Conservation (phyloP, 2,329 filamentous ascomycete genomes). For the Monilinia fructicola region DNA sequence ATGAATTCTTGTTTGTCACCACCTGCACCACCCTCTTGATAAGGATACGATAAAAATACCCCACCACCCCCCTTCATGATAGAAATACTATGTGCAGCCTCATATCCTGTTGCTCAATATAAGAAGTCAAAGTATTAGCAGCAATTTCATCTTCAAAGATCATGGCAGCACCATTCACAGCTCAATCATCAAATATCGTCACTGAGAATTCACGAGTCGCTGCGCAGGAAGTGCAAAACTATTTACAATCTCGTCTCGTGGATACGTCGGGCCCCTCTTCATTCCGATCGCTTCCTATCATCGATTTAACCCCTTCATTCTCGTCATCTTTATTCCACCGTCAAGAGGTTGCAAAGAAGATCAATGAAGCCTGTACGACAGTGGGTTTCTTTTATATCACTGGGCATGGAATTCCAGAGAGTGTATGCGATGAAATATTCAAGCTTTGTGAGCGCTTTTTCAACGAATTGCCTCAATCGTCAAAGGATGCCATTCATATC, state of each 20-base stretch:
- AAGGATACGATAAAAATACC: constrained; percentile 13
- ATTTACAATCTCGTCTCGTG: constrained; percentile 34
- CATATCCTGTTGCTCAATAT: neutral
- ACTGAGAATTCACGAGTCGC: constrained; percentile 23
- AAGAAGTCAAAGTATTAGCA: neutral
- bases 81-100: neutral
- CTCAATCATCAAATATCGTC: neutral
- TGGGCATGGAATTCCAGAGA: constrained; percentile 47
- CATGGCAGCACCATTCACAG: constrained; percentile 14
- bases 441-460: constrained; percentile 49
- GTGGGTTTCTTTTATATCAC: constrained; percentile 43
- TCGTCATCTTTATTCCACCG: constrained; percentile 33
- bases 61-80: neutral
- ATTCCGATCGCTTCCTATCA: constrained; percentile 37
- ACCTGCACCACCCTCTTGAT: neutral
- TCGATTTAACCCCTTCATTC: constrained; percentile 38
- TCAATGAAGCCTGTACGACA: constrained; percentile 37
- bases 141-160: neutral
- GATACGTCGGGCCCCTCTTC: constrained; percentile 28
- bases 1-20: constrained; percentile 14
- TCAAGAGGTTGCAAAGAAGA: constrained; percentile 35
- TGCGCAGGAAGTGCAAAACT: constrained; percentile 36
- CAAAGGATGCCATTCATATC: constrained; percentile 46
- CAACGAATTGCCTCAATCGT: constrained; percentile 45
- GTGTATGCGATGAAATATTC: constrained; percentile 46